phyloP scores from a whole-genome alignment of 2,329 filamentous ascomycete genomes.

The Xylaria sp. region DNA sequence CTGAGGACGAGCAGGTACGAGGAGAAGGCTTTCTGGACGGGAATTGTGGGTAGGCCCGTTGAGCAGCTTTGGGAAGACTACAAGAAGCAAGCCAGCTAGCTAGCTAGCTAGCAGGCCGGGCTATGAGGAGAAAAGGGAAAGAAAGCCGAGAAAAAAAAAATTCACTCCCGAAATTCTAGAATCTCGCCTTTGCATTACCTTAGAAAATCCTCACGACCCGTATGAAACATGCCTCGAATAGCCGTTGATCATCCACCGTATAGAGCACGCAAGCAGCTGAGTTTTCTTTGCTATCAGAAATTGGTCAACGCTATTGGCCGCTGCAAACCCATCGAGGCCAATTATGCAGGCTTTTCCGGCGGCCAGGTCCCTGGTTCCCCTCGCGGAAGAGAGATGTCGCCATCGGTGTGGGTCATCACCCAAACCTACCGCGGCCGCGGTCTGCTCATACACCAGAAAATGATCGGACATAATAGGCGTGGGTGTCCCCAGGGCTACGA shows the following conservation, averaged over 20 bases:
- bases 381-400: slow-evolving; percentile 36
- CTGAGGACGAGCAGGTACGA: slow-evolving; percentile 73
- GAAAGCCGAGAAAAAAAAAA: neutral
- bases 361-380: slow-evolving; percentile 15
- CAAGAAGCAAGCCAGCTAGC: slow-evolving; percentile 49
- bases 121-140: neutral
- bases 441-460: slow-evolving; percentile 4
- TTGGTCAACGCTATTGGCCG: slow-evolving; percentile 6
- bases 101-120: no score
- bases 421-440: slow-evolving; percentile 13
- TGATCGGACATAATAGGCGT: slow-evolving; percentile 5
- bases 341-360: slow-evolving; percentile 20
- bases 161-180: slow-evolving; percentile 8
- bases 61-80: slow-evolving; percentile 82
- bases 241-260: slow-evolving; percentile 8
- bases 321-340: slow-evolving; percentile 19
- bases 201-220: slow-evolving; percentile 6
- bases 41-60: slow-evolving; percentile 73
- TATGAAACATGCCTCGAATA: slow-evolving; percentile 22
- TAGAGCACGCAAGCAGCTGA: slow-evolving; percentile 28
- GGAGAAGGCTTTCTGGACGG: slow-evolving; percentile 73
- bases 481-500: neutral
- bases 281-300: slow-evolving; percentile 2
- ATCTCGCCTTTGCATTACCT: slow-evolving; percentile 10
- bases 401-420: slow-evolving; percentile 40